Conservation (phyloP, 495 filamentous ascomycete species). For the Recurvomyces mirabilis region DNA sequence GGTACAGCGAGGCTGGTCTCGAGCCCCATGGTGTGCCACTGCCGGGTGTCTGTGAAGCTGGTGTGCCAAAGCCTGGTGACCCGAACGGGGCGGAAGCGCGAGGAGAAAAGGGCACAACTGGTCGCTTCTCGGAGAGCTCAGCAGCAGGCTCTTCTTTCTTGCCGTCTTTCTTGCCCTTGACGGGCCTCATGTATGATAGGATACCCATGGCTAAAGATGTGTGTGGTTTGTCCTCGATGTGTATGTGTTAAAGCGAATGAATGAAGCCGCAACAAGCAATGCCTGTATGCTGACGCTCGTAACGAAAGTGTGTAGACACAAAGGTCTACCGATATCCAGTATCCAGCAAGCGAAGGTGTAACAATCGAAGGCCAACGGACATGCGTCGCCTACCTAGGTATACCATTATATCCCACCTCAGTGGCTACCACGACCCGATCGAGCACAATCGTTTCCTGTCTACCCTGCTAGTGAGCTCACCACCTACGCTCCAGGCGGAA, state of each 20-base stretch:
- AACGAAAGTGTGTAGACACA: slow-evolving; percentile 6
- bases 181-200: slow-evolving; percentile 10
- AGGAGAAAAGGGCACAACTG: background rate
- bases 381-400: background rate
- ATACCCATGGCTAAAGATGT: slow-evolving; percentile 9
- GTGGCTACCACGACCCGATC: background rate
- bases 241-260: slow-evolving; percentile 2
- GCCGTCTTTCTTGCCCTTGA: slow-evolving; percentile 3
- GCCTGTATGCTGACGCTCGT: background rate
- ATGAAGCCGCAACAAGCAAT: slow-evolving; percentile 1
- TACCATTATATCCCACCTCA: background rate
- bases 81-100: too few species aligned
- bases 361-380: background rate
- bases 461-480: background rate
- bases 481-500: background rate
- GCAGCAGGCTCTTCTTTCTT: background rate
- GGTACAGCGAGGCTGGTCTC: slow-evolving; percentile 34
- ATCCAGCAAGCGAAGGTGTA: background rate
- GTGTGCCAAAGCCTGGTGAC: too few species aligned
- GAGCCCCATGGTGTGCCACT: slow-evolving; percentile 12
- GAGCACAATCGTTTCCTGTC: too few species aligned
- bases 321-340: background rate
- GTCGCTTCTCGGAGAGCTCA: slow-evolving; percentile 7
- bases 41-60: slow-evolving; percentile 1
- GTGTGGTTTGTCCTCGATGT: background rate